Base-by-base conservation (phyloP, 352 stramenopile species). In the Pythium plurisporium region DNA sequence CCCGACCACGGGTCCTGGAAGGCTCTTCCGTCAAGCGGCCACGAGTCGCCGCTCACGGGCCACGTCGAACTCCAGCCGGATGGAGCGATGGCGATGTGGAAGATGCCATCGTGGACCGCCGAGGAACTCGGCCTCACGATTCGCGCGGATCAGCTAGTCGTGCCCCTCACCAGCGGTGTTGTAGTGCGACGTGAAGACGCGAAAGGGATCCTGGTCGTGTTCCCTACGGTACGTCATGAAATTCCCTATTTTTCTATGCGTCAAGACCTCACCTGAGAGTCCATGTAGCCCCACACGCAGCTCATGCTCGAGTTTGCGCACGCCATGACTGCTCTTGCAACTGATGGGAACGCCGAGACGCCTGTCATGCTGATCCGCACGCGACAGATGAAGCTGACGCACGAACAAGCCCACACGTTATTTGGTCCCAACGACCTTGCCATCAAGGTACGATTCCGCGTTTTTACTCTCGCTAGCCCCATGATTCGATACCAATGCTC, bases 1-100 rank as follows among this genome's bases (percentile, higher is more conserved):
- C 76, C 74, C 1, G 74, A 79, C 31, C 73, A 85, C 22, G 76
- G 74, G 9, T 23, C 61, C 0, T 86, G 79, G 76, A 84, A 74
- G 43, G 27, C 64, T 5, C 50, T 87, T 0, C 48, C 60, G 5
- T 68, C 62, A 41, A 36, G 46, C 2, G 61, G 64, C 9, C 45
- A 76, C 17, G 48, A 63, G 20, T 83, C 76, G 7, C 72, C 72
- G n/a, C 48, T 89, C 14, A 38, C 46, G 7, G n/a, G 61, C 0
- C 52, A 49, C 10, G 54, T 79, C 25, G 52, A 74, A 5, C 61
- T 46, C 8, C 43, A 64, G 11, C 61, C 64, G 23, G 62, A 71
- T 12, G 75, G 65, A 20, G 40, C 42, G 0, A 31, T 70, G 11
- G 64, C 70, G 31, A 38, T 87, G 15, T 89, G 76, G 76, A 79